These are phyloP conservation scores for Russula emetica DNA, from an alignment of 768 basidiomycete species.

Conservation along the genomic window DNA sequence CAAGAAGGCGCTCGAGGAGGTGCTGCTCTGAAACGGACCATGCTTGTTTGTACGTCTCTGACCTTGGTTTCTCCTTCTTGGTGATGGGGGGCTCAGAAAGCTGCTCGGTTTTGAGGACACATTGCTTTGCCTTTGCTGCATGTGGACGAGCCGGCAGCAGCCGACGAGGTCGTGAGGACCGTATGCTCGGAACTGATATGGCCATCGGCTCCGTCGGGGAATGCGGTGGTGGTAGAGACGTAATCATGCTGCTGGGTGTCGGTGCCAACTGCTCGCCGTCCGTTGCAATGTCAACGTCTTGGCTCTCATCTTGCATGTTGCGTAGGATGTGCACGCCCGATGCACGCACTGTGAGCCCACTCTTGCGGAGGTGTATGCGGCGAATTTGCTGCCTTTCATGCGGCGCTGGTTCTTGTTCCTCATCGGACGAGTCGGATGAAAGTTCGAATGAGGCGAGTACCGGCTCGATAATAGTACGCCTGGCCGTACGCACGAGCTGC, in stretches of 20 bases:
- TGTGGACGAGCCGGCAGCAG: neutral
- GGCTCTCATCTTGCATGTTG: slow-evolving; percentile 58
- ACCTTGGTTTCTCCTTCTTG: slow-evolving; percentile 40
- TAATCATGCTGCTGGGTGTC: neutral
- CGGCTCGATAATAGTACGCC: slow-evolving; percentile 48
- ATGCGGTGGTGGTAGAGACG: slow-evolving; percentile 14
- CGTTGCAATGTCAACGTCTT: slow-evolving; percentile 51
- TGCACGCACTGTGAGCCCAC: slow-evolving; percentile 29
- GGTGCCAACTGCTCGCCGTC: slow-evolving; percentile 10
- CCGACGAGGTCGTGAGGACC: slow-evolving; percentile 15
- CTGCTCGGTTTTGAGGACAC: slow-evolving; percentile 2
- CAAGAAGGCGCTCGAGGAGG: slow-evolving; percentile 65
- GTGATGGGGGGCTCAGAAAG: neutral
- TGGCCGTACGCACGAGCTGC: slow-evolving; percentile 50
- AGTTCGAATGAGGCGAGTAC: slow-evolving; percentile 36
- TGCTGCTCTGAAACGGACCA: slow-evolving; percentile 78
- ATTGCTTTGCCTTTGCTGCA: slow-evolving; percentile 18
- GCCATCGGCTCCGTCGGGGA: neutral
- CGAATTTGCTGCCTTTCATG: slow-evolving; percentile 50
- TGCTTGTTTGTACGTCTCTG: slow-evolving; percentile 79
- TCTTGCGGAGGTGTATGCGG: slow-evolving; percentile 49
- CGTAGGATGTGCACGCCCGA: slow-evolving; percentile 50
- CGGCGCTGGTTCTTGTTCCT: slow-evolving; percentile 40
- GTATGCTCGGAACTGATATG: neutral
- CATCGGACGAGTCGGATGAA: slow-evolving; percentile 38